Percentiles rank a stretch among this genome's conserved stretches.
These are phyloP conservation scores for Gossypium rotundifolium DNA, from an alignment of 345 rosid genomes.

Conservation along the genomic window DNA sequence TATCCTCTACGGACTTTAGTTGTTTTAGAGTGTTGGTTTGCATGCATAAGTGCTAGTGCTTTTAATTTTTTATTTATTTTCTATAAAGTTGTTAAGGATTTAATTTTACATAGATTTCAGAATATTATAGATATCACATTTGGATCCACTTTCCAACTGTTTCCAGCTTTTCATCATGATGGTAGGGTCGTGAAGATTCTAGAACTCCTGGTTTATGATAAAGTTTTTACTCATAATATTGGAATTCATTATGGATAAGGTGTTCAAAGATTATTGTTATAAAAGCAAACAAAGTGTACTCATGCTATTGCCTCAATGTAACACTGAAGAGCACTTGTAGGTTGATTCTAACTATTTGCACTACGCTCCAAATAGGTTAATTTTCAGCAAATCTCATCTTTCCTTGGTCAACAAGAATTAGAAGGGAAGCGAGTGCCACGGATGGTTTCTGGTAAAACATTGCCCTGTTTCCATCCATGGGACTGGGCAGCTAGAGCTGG, in stretches of 20 bases:
- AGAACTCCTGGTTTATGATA: background rate
- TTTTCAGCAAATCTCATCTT: constrained; percentile 96
- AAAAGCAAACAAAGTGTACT: background rate
- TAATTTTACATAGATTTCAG: background rate
- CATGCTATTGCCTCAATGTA: background rate
- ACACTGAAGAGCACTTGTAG: background rate
- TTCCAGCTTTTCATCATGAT: background rate
- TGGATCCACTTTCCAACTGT: background rate
- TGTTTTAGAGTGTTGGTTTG: background rate
- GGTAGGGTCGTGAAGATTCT: background rate
- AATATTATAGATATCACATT: background rate
- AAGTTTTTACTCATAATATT: background rate
- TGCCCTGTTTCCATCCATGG: constrained; percentile 94
- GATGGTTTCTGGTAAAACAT: constrained; percentile 98
- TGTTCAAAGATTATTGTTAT: background rate
- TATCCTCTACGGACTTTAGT: background rate
- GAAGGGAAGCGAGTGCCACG: constrained; percentile 98
- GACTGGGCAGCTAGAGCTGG: constrained; percentile 98
- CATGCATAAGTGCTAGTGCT: background rate
- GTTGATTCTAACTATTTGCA: constrained; percentile 8
- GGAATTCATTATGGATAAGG: background rate
- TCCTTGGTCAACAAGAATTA: constrained; percentile 94
- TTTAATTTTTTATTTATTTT: background rate
- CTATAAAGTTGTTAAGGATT: background rate
- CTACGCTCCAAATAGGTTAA: constrained; percentile 62